Conservation (phyloP, 1,139 yeast genomes). For the Debaryomyces sp. region DNA sequence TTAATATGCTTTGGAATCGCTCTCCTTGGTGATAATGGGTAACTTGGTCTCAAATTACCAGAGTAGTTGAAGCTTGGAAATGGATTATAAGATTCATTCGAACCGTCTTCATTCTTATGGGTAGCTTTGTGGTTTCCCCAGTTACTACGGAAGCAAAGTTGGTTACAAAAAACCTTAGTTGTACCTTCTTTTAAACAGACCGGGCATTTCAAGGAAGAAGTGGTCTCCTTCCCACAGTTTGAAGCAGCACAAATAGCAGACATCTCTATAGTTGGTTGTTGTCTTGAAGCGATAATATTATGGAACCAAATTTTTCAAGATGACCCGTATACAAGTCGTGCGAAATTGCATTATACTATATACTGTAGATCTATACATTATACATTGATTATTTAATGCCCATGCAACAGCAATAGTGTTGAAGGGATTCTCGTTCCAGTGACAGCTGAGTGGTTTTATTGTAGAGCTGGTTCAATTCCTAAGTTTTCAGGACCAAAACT, state of each 20-base stretch:
- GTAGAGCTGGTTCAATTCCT: slow-evolving; percentile 12
- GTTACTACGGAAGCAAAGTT: slow-evolving; percentile 76
- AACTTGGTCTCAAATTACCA: slow-evolving; percentile 75
- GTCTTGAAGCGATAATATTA: neutral
- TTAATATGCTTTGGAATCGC: slow-evolving; percentile 70
- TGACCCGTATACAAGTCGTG: slow-evolving; percentile 1
- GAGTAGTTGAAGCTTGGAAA: slow-evolving; percentile 77
- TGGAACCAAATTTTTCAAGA: slow-evolving; percentile 1
- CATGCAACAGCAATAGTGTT: neutral
- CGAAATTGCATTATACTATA: neutral
- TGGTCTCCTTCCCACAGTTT: slow-evolving; percentile 82
- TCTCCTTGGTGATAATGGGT: slow-evolving; percentile 79
- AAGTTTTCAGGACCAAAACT: slow-evolving; percentile 87
- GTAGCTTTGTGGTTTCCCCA: slow-evolving; percentile 63
- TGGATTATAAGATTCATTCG: slow-evolving; percentile 68
- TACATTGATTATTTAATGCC: neutral
- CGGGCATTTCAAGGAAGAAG: slow-evolving; percentile 84
- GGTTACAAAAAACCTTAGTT: slow-evolving; percentile 74
- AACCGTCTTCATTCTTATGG: slow-evolving; percentile 48
- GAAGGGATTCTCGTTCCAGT: neutral
- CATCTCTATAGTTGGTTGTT: slow-evolving; percentile 13
- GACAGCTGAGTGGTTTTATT: neutral
- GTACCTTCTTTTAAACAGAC: slow-evolving; percentile 77
- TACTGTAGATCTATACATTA: neutral
- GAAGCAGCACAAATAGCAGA: slow-evolving; percentile 62